Evolutionary conservation across 2,329 filamentous ascomycete genomes (phyloP), one percentile per base, ranked within the genome.

Genomic region (Domatiomyces globalis): DNA sequence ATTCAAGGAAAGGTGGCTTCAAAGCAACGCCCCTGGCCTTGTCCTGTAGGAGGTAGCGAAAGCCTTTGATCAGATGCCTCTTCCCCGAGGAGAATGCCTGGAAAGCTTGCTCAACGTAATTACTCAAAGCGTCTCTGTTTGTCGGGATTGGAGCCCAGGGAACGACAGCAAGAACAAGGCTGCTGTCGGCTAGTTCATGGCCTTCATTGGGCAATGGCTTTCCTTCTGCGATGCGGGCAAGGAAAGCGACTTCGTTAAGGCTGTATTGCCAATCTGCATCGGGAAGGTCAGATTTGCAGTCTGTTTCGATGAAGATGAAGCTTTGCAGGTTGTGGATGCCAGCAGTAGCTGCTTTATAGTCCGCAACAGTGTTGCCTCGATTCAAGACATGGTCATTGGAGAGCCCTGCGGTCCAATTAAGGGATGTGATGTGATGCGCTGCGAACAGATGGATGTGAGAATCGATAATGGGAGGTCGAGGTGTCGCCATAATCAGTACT

Each of bases 391-490:
- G 68, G 46, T 73, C 69, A 4, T 78, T 69, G 2, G 67, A 75
- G 69, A 79, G 78, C n/a, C 50, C 53, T 12, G 48, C 36, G 12
- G 58, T 55, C 88, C 87, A 95, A 52, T 78, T 70, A 56, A 94
- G 78, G 42, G 78, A 76, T 50, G 74, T 63, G 49, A 84, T 64
- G 61, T 90, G 84, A 49, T 77, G 76, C 45, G 72, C 67, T 45
- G 87, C 85, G 73, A 81, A 95, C 63, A 95, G 80, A 71, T 95
- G 89, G 68, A 95, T 84, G 73, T 95, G 90, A 42, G 87, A 84
- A 72, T 95, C 89, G 67, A 95, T 80, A 63, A 94, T 82, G 10
- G 54, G 51, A 45, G 54, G 29, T 12, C 9, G 29, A 9, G 10
- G 29, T 5, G 2, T 33, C 29, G 29, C 29, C 10, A 9, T 33